phyloP scores from a whole-genome alignment of 768 basidiomycete genomes.

The Mycena floridula region DNA sequence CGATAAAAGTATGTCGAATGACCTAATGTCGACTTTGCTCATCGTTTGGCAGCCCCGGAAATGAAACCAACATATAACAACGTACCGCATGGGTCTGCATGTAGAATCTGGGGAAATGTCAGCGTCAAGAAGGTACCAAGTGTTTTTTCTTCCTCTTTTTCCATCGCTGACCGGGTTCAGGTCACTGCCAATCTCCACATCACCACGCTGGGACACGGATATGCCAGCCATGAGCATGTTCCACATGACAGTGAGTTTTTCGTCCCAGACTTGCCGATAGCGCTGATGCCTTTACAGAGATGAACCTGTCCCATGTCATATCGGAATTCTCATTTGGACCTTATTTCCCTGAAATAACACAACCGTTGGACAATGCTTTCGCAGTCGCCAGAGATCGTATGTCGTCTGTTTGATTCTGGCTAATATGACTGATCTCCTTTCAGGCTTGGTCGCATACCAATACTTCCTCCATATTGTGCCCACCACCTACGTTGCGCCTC shows the following conservation, averaged over 20 bases:
- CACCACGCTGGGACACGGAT: slow-evolving; percentile 93
- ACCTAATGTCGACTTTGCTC: too few relatives aligned
- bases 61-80: slow-evolving; percentile 76
- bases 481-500: slow-evolving; percentile 83
- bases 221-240: slow-evolving; percentile 80
- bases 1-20: too few relatives aligned
- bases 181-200: slow-evolving; percentile 91
- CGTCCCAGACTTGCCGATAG: background rate
- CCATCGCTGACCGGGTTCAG: too few relatives aligned
- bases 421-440: slow-evolving; percentile 1
- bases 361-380: slow-evolving; percentile 89
- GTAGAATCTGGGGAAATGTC: slow-evolving; percentile 80
- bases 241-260: slow-evolving; percentile 71
- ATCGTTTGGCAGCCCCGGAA: too few relatives aligned
- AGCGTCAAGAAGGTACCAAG: slow-evolving; percentile 87
- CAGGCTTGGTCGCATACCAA: slow-evolving; percentile 87
- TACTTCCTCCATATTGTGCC: slow-evolving; percentile 96
- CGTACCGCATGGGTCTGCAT: slow-evolving; percentile 64
- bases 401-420: slow-evolving; percentile 16
- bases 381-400: slow-evolving; percentile 65
- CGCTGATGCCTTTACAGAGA: slow-evolving; percentile 42
- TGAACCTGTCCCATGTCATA: slow-evolving; percentile 97
- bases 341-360: slow-evolving; percentile 90
- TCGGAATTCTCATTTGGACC: slow-evolving; percentile 97
- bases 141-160: too few relatives aligned